Evolutionary conservation across 768 basidiomycete species (phyloP).

Genomic region (Suillus sp.): DNA sequence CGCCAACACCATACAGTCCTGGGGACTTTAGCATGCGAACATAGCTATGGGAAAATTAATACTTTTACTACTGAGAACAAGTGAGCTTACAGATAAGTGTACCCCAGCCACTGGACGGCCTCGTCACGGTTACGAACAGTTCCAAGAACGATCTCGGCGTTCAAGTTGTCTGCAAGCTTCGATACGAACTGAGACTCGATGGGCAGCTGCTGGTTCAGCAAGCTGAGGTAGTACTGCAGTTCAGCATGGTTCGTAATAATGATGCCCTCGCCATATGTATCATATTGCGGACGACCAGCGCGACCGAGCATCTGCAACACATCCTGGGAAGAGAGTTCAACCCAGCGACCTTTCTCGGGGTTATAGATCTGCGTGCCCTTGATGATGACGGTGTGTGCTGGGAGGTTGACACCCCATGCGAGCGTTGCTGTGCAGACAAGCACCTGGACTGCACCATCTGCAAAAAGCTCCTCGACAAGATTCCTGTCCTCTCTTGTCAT

Average conservation of each 20-base stretch:
- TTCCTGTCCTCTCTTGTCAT: conserved; percentile 91
- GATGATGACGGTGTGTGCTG: conserved; percentile 97
- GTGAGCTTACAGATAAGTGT: conserved; percentile 82
- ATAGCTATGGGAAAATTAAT: conserved; percentile 47
- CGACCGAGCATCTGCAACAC: conserved; percentile 98
- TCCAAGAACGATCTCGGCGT: conserved; percentile 96
- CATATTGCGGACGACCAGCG: conserved; percentile 96
- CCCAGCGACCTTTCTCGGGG: conserved; percentile 98
- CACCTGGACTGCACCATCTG: conserved; percentile 89
- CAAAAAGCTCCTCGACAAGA: conserved; percentile 92
- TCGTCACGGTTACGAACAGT: conserved; percentile 95
- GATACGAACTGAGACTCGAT: conserved; percentile 95
- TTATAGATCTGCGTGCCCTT: conserved; percentile 99
- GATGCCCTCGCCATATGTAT: conserved; percentile 95
- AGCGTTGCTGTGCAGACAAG: conserved; percentile 97
- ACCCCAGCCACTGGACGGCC: conserved; percentile 96
- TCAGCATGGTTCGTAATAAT: conserved; percentile 99
- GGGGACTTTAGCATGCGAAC: conserved; percentile 94
- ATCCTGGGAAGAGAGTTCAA: conserved; percentile 92
- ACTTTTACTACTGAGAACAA: conserved; percentile 12
- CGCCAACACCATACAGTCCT: conserved; percentile 81
- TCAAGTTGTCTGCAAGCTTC: conserved; percentile 92
- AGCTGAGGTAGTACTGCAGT: conserved; percentile 92
- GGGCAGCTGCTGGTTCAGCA: conserved; percentile 96
- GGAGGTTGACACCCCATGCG: conserved; percentile 99